phyloP scores from a whole-genome alignment of 768 basidiomycete species.

The Dacryopinax spathularia region DNA sequence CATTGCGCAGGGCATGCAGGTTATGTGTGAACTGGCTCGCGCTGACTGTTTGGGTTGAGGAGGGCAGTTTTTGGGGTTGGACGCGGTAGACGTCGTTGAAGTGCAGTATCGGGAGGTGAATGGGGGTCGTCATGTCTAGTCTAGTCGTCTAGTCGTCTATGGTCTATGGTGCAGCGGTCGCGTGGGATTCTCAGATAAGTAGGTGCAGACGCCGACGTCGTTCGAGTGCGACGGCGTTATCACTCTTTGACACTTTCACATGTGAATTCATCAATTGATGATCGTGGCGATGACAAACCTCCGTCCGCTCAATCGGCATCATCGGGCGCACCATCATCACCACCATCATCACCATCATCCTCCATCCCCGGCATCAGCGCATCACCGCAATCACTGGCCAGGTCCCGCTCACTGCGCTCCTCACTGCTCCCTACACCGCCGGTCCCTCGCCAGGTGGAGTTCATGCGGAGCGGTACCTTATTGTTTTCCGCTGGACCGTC shows the following conservation, averaged over 20 bases:
- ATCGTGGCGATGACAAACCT: constrained; percentile 1
- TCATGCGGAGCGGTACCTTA: no score
- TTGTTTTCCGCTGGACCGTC: no score
- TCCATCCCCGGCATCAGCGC: no score
- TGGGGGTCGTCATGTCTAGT: background rate
- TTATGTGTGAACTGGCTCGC: constrained; percentile 74
- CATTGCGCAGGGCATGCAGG: constrained; percentile 44
- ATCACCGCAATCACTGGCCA: background rate
- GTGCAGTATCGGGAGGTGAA: constrained; percentile 21
- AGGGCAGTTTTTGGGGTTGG: constrained; percentile 51
- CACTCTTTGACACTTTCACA: background rate
- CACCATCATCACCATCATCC: no score
- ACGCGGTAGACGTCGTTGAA: constrained; percentile 54
- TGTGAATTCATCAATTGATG: background rate
- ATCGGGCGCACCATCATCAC: background rate
- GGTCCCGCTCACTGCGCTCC: no score
- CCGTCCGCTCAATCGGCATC: background rate
- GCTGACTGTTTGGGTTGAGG: constrained; percentile 52
- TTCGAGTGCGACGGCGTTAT: background rate
- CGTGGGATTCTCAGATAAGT: no score
- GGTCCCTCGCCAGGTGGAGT: no score
- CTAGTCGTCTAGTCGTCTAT: background rate
- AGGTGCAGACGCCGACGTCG: background rate
- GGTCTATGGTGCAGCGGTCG: background rate
- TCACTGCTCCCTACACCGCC: no score